Base-by-base conservation (phyloP, 345 rosid species). In the Erucastrum elatum region DNA sequence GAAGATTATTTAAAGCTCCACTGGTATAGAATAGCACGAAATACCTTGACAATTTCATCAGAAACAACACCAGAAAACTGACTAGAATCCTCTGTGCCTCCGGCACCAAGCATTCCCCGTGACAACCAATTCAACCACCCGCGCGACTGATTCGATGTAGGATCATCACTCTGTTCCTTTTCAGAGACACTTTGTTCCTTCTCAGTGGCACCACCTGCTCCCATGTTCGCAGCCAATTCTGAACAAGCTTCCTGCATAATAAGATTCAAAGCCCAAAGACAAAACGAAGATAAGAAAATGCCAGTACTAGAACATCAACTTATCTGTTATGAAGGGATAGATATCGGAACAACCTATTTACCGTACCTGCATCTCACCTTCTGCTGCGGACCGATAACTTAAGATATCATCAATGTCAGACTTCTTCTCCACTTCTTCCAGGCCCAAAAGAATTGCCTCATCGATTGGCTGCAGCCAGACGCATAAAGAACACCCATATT, bases 111-210 rank as follows among this genome's bases (percentile, higher is more conserved):
- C 98, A 94, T 94, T 69, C 98, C 97, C 68, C 94, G 91, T 30
- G 98, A 94, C 69, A 94, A 85, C 97, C 97, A 92, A 77, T 94
- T 94, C 85, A 92, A 85, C 98, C 98, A 94, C 72, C 98, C 97
- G 74, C 90, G 87, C 13, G 97, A 86, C 83, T 84, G 87, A 81
- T 85, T 86, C 12, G 82, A 83, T 49, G 79, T 78, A 34, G 44
- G 89, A 60, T 84, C 93, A 68, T 89, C 91, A 76, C 81, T 88
- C 62, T 73, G 86, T 53, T 87, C 85, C 76, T 85, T 94, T 76
- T 89, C 94, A 41, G 76, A 51, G 16, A 80, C 70, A 75, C 76
- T 87, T 35, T 67, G 87, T 44, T 87, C 84, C 70, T 88, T 94
- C 75, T 85, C 92, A 39, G 69, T 65, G 62, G 77, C 75, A 58